Evolutionary conservation across 139 green algal genomes (phyloP).

Genomic region (Chlamydomonas applanata): DNA sequence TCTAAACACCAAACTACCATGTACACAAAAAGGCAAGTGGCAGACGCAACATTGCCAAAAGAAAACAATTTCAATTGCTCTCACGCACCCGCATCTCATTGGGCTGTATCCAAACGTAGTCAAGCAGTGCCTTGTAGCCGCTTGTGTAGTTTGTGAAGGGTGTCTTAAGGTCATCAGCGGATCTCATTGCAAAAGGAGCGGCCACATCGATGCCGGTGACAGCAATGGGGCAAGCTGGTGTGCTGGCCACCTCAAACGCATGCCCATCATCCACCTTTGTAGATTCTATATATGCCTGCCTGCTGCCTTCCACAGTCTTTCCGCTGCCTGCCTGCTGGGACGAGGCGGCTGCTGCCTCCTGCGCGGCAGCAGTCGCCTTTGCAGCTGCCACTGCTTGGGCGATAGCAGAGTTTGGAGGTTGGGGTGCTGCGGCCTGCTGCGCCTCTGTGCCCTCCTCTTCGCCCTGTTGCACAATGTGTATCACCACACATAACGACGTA

Average conservation of each 20-base stretch:
- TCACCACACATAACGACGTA: too few species aligned
- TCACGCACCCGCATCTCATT: slow-evolving; percentile 20
- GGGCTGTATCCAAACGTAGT: slow-evolving; percentile 70
- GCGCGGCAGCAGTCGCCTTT: slow-evolving; percentile 20
- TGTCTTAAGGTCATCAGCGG: slow-evolving; percentile 61
- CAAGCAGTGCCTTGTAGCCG: slow-evolving; percentile 80
- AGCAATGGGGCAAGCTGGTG: slow-evolving; percentile 1
- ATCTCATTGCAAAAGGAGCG: slow-evolving; percentile 48
- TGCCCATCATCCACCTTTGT: slow-evolving; percentile 29
- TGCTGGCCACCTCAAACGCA: slow-evolving; percentile 21
- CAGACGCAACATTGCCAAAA: too few species aligned
- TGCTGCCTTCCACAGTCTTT: not conserved
- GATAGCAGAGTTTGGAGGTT: slow-evolving; percentile 11
- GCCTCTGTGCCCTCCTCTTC: slow-evolving; percentile 30
- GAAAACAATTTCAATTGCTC: too few species aligned
- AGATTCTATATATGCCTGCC: not conserved
- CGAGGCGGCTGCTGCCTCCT: not conserved
- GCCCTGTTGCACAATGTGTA: slow-evolving; percentile 9
- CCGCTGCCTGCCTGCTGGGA: not conserved
- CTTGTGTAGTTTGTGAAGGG: slow-evolving; percentile 86
- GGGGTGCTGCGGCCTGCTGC: slow-evolving; percentile 15
- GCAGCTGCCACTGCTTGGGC: slow-evolving; percentile 10
- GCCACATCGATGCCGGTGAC: slow-evolving; percentile 53
- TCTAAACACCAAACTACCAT: too few species aligned
- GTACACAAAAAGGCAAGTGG: too few species aligned